phyloP scores from a whole-genome alignment of 1,139 yeast species.

The Yamadazyma epiphylla region DNA sequence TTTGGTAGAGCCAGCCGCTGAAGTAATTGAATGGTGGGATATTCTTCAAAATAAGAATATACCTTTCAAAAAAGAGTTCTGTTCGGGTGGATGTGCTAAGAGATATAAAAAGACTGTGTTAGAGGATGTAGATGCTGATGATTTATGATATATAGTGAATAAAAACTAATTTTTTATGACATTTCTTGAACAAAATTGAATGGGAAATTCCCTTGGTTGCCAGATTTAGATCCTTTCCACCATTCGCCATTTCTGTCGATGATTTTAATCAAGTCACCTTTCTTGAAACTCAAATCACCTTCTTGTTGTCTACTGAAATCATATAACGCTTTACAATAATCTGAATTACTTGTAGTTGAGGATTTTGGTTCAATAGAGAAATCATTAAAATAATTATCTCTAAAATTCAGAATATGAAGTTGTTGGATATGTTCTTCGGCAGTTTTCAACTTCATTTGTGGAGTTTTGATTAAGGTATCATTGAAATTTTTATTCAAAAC shows the following conservation, averaged over 20 bases:
- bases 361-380: constrained; percentile 5
- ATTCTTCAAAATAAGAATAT: constrained; percentile 33
- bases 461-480: constrained; percentile 8
- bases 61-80: constrained; percentile 38
- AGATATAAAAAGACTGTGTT: constrained; percentile 17
- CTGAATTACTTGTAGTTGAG: background rate
- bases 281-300: constrained; percentile 48
- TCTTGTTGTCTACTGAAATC: constrained; percentile 24
- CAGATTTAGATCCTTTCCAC: constrained; percentile 60
- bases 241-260: constrained; percentile 44
- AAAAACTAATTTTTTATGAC: too few relatives aligned
- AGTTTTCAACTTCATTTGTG: constrained; percentile 7
- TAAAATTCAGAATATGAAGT: constrained; percentile 19
- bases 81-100: constrained; percentile 34
- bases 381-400: constrained; percentile 15
- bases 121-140: constrained; percentile 5
- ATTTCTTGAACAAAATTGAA: constrained; percentile 48
- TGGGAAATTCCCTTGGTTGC: constrained; percentile 52
- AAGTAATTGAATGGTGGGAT: constrained; percentile 48
- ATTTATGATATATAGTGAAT: too few relatives aligned
- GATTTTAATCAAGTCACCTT: constrained; percentile 48
- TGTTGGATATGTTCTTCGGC: constrained; percentile 16
- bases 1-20: constrained; percentile 41
- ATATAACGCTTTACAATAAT: constrained; percentile 30
- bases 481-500: background rate